A percentile compares a stretch with the other conserved stretches of the same genome.
These are phyloP conservation scores for Tulasnella sp. DNA, from an alignment of 768 basidiomycete genomes.

Conservation along the genomic window DNA sequence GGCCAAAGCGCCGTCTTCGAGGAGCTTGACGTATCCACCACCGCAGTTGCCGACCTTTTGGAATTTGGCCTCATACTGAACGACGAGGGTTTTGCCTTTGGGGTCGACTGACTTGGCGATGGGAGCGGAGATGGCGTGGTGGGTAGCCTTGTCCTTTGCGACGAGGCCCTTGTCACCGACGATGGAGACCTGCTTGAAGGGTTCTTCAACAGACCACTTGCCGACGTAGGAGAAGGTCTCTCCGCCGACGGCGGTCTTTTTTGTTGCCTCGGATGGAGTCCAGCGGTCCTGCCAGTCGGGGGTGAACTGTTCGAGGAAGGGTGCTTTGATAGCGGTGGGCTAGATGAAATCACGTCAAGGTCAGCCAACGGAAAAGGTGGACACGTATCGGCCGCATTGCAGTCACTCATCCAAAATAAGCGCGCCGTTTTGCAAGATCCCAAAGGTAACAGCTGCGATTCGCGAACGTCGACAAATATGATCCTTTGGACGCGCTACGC, in stretches of 20 bases:
- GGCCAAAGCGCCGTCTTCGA: slow-evolving; percentile 81
- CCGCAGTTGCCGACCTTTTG: slow-evolving; percentile 99
- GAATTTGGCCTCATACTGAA: slow-evolving; percentile 98
- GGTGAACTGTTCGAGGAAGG: slow-evolving; percentile 95
- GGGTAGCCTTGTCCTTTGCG: slow-evolving; percentile 92
- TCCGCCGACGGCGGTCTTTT: slow-evolving; percentile 90
- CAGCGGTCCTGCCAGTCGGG: slow-evolving; percentile 84
- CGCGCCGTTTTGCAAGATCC: too few species aligned
- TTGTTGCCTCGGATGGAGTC: slow-evolving; percentile 95
- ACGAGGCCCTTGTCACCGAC: slow-evolving; percentile 86
- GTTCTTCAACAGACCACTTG: slow-evolving; percentile 89
- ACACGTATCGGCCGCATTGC: not conserved
- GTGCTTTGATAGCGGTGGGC: slow-evolving; percentile 69
- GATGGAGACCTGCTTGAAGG: slow-evolving; percentile 35
- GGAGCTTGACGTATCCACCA: slow-evolving; percentile 95
- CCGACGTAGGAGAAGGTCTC: slow-evolving; percentile 98
- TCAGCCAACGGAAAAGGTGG: not conserved
- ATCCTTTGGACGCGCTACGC: too few species aligned
- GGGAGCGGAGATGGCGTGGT: slow-evolving; percentile 96
- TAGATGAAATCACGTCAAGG: slow-evolving; percentile 22
- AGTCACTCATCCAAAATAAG: too few species aligned
- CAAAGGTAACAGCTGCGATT: too few species aligned
- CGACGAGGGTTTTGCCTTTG: slow-evolving; percentile 73
- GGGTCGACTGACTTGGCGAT: slow-evolving; percentile 71
- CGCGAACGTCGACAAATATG: too few species aligned